Percentiles rank a stretch among this genome's conserved stretches.
These are phyloP conservation scores for Platanus orientalis DNA, from an alignment of 164 flowering plant species.

Conservation along the genomic window DNA sequence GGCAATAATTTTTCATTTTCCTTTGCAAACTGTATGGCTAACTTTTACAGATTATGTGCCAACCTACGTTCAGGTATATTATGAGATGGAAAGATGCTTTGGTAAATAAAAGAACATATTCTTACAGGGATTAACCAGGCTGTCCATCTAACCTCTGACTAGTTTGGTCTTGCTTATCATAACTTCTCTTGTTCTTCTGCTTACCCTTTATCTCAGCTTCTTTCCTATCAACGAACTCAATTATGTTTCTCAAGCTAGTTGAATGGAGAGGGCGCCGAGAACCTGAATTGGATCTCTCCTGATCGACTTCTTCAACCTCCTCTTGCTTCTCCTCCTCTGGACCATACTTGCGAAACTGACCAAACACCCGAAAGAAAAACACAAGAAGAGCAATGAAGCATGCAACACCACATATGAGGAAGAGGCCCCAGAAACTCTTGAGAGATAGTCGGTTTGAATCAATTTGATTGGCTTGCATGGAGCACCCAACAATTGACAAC, in stretches of 20 bases:
- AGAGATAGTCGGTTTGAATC: slow-evolving; percentile 58
- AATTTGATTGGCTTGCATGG: slow-evolving; percentile 25
- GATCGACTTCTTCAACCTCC: slow-evolving; percentile 27
- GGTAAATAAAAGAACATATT: neutral
- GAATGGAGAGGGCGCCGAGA: slow-evolving; percentile 22
- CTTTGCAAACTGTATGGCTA: too few relatives aligned
- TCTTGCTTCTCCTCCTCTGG: slow-evolving; percentile 31
- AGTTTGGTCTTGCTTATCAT: slow-evolving; percentile 21
- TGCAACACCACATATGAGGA: slow-evolving; percentile 69
- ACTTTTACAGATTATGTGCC: too few relatives aligned
- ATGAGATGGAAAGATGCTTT: neutral
- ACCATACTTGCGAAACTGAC: slow-evolving; percentile 50
- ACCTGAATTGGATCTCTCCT: slow-evolving; percentile 11
- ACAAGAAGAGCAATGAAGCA: slow-evolving; percentile 56
- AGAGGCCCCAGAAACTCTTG: slow-evolving; percentile 94
- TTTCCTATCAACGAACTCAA: slow-evolving; percentile 62
- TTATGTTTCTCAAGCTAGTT: slow-evolving; percentile 40
- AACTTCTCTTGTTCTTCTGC: slow-evolving; percentile 25
- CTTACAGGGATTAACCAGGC: slow-evolving; percentile 21
- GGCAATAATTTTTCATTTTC: too few relatives aligned
- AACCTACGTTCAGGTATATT: neutral
- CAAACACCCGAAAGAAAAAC: slow-evolving; percentile 44
- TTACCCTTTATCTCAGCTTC: slow-evolving; percentile 39
- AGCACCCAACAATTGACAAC: slow-evolving; percentile 44
- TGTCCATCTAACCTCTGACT: slow-evolving; percentile 38